Percentiles rank a stretch among this genome's conserved stretches.
Evolutionary conservation across 495 filamentous ascomycete species (phyloP).

Genomic region (Lentithecium fluviatile): DNA sequence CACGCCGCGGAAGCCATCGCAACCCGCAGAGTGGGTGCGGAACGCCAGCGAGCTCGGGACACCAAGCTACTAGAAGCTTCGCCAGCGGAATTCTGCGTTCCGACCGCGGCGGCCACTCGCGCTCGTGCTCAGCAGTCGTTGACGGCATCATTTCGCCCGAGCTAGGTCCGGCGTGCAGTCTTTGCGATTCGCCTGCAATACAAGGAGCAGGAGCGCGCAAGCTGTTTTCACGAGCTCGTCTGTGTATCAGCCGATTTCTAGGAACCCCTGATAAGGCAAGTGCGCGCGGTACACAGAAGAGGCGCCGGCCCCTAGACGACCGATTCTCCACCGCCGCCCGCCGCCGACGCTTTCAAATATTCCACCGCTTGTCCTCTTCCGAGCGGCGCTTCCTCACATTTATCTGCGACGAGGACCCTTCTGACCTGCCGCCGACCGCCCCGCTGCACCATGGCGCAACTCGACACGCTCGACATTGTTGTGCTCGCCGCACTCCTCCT

Average conservation of each 20-base stretch:
- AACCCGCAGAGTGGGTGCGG: too few relatives aligned
- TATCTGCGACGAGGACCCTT: conserved; percentile 1
- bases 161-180: background rate
- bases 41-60: too few relatives aligned
- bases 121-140: background rate
- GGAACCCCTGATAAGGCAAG: conserved; percentile 6
- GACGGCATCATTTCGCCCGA: background rate
- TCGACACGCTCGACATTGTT: conserved; percentile 90
- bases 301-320: background rate
- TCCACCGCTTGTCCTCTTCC: conserved; percentile 31
- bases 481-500: conserved; percentile 82
- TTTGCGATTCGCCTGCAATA: too few relatives aligned
- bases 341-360: conserved; percentile 13
- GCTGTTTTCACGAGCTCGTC: too few relatives aligned
- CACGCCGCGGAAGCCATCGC: too few relatives aligned
- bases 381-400: background rate
- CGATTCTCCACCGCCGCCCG: background rate
- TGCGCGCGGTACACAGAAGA: background rate
- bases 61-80: background rate
- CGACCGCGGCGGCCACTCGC: background rate
- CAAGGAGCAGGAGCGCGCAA: too few relatives aligned
- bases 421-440: background rate
- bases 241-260: too few relatives aligned
- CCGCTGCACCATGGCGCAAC: conserved; percentile 73
- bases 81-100: background rate